Percentiles rank a stretch among this genome's conserved stretches.
Conservation (phyloP, 306 rosid species). For the Lupinus albus region DNA sequence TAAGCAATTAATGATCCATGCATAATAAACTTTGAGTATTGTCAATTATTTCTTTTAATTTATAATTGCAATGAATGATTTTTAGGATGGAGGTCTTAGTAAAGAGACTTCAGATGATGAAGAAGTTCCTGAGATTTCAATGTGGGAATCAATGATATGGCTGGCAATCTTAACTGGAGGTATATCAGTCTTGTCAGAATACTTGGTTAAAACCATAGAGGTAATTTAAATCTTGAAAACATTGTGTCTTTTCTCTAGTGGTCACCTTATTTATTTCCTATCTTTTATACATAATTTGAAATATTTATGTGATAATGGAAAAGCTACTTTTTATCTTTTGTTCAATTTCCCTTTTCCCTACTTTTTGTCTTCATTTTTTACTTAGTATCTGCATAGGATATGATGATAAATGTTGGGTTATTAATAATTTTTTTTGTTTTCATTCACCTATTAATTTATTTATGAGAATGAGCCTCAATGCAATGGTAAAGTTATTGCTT, state of each 20-base stretch:
- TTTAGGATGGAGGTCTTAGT: conserved; percentile 24
- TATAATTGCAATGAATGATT: neutral
- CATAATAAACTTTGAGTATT: neutral
- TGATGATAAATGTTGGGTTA: neutral
- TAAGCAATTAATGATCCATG: neutral
- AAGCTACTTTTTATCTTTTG: neutral
- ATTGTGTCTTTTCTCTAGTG: neutral
- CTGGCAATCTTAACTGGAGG: conserved; percentile 62
- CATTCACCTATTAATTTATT: too few relatives aligned
- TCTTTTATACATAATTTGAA: neutral
- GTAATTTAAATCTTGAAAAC: conserved; percentile 42
- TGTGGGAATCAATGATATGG: conserved; percentile 79
- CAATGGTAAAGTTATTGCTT: too few relatives aligned
- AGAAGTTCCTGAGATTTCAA: conserved; percentile 69
- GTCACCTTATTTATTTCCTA: neutral
- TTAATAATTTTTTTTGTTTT: too few relatives aligned
- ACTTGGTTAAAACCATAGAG: conserved; percentile 68
- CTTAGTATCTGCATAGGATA: neutral
- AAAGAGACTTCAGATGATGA: conserved; percentile 44
- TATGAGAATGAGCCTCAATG: too few relatives aligned
- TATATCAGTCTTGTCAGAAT: conserved; percentile 64
- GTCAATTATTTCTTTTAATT: neutral
- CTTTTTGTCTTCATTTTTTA: too few relatives aligned
- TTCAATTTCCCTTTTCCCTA: neutral
- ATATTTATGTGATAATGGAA: neutral